phyloP scores from a whole-genome alignment of 2,329 filamentous ascomycete species.

The Alternaria arborescens region DNA sequence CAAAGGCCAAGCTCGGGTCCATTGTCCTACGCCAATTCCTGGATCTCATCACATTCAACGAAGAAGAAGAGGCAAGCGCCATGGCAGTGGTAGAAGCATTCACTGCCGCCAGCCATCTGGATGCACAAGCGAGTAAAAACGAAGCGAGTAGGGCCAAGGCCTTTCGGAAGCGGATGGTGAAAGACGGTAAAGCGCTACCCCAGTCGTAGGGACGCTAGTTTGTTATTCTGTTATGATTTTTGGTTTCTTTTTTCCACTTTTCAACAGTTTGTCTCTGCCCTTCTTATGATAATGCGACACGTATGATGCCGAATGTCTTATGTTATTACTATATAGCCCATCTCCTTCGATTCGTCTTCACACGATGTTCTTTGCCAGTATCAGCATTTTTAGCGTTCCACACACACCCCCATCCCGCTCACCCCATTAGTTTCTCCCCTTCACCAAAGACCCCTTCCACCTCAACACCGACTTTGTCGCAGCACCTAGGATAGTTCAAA shows the following conservation, averaged over 20 bases:
- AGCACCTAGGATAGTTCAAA: conserved; percentile 14
- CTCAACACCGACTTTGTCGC: neutral
- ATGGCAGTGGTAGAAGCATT: conserved; percentile 41
- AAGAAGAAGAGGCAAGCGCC: conserved; percentile 24
- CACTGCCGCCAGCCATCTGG: conserved; percentile 37
- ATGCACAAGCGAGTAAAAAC: conserved; percentile 28
- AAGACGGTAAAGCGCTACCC: conserved; percentile 10
- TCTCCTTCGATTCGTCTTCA: conserved; percentile 9
- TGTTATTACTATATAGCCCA: conserved; percentile 23
- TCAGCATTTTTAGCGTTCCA: conserved; percentile 7
- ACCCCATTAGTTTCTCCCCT: conserved; percentile 15
- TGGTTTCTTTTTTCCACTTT: conserved; percentile 4
- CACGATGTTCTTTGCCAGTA: neutral
- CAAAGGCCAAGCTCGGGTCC: conserved; percentile 38
- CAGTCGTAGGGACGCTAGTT: conserved; percentile 7
- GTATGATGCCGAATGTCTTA: conserved; percentile 22
- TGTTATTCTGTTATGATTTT: conserved; percentile 7
- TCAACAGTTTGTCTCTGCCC: conserved; percentile 9
- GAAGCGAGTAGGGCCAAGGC: conserved; percentile 33
- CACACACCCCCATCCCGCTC: conserved; percentile 16
- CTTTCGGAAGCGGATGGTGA: conserved; percentile 37
- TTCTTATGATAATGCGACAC: conserved; percentile 24
- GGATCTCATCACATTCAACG: conserved; percentile 36
- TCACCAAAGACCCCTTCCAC: conserved; percentile 7
- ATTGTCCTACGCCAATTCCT: conserved; percentile 40